Evolutionary conservation across 208 protist genomes (phyloP).

Genomic region (Trypanosoma brucei): DNA sequence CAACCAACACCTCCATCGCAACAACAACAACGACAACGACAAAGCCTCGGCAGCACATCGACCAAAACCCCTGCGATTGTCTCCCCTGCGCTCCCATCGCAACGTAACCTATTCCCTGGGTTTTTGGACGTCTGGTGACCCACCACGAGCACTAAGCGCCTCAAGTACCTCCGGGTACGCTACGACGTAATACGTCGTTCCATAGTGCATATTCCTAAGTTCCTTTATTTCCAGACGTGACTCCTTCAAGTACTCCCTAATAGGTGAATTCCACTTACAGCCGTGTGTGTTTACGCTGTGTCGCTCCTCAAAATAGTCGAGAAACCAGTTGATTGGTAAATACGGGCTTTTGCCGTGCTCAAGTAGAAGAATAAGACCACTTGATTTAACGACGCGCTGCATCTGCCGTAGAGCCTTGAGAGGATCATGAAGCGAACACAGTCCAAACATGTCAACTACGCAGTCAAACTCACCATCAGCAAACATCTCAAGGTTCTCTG

Average conservation of each 20-base stretch:
- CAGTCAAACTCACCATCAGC: conserved; percentile 85
- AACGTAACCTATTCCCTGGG: too few species aligned
- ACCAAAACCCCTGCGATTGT: too few species aligned
- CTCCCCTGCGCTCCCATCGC: too few species aligned
- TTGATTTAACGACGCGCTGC: conserved; percentile 86
- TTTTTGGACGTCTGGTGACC: neutral
- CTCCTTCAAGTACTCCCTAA: conserved; percentile 73
- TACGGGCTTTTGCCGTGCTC: conserved; percentile 85
- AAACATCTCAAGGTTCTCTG: conserved; percentile 73
- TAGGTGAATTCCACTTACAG: conserved; percentile 81
- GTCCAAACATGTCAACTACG: conserved; percentile 89
- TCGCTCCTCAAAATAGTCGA: conserved; percentile 74
- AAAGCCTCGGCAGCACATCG: too few species aligned
- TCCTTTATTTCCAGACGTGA: conserved; percentile 78
- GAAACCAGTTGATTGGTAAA: conserved; percentile 84
- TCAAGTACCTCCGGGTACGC: conserved; percentile 81
- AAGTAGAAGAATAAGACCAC: conserved; percentile 84
- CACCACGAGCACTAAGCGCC: conserved; percentile 46
- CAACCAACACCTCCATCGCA: too few species aligned
- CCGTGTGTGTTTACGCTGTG: conserved; percentile 85
- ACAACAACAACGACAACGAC: too few species aligned
- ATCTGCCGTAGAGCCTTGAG: conserved; percentile 87
- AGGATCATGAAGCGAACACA: conserved; percentile 88
- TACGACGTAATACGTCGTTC: conserved; percentile 88
- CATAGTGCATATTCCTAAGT: conserved; percentile 86